Evolutionary conservation across 202 grass and related monocot species (phyloP), one percentile per base, ranked within the genome.

Genomic region (Tripidium arundinaceum): DNA sequence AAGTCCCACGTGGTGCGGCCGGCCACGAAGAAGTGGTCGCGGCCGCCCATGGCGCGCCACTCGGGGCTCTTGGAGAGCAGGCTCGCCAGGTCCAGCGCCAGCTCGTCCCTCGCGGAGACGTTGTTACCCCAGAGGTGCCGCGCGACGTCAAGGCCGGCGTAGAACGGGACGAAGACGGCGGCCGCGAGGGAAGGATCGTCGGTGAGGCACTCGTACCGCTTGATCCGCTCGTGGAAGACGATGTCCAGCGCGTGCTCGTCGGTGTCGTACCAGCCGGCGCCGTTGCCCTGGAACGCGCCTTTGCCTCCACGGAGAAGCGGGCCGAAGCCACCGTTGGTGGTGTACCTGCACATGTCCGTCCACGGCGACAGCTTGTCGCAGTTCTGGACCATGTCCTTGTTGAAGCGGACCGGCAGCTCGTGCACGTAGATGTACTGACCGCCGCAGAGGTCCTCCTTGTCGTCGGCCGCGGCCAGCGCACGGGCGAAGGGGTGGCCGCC

Each of bases 1-100:
- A 97, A 90, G 39, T 97, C 87, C 93, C 93, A 97, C 3, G 90
- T 90, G 67, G 76, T 77, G 65, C 87, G 87, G 1, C 93, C 93
- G 18, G 93, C 83, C 22, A 92, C 86, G 71, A 90, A 84, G 75
- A 97, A 97, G 79, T 97, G 91, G 70, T 97, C 88, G 16, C 78
- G 85, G 6, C 93, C 93, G 24, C 86, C 84, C 84, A 74, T 78
- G 81, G 70, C 71, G n/a, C 81, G 61, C 93, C 93, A 97, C 75
- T 91, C 90, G 2, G 84, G 93, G 40, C 84, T 85, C 73, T 68
- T 34, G 33, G 69, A 64, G 6, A 97, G 66, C 55, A 86, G 60
- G 5, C 66, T 24, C 21, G 65, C 87, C 79, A 91, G 62, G 42
- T 89, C 86, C 6, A 93, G 69, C 77, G 83, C 85, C 65, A 88